Percentiles rank a stretch among this genome's conserved stretches.
These are phyloP conservation scores for Beta vulgaris DNA, from an alignment of 148 eudicot genomes.

Conservation along the genomic window DNA sequence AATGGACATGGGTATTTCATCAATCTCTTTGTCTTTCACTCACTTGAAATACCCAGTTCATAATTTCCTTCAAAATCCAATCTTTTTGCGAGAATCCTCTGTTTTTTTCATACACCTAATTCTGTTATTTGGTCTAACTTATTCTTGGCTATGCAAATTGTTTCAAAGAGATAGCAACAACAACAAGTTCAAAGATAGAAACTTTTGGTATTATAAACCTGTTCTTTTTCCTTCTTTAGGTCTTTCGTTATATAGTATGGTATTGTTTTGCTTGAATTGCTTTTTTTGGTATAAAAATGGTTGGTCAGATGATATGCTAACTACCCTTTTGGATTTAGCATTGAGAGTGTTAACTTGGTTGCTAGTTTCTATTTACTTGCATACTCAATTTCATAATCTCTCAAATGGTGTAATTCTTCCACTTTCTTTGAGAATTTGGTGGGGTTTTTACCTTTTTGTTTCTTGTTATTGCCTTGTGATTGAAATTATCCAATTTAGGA, in stretches of 20 bases:
- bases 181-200: conserved; percentile 23
- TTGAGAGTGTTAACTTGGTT: conserved; percentile 43
- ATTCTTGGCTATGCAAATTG: conserved; percentile 34
- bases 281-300: conserved; percentile 49
- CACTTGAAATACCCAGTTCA: background rate
- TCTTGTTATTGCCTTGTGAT: conserved; percentile 53
- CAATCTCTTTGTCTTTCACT: background rate
- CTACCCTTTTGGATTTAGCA: conserved; percentile 37
- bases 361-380: conserved; percentile 42
- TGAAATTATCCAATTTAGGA: conserved; percentile 27
- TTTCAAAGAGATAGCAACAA: conserved; percentile 8
- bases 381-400: conserved; percentile 30
- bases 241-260: conserved; percentile 38
- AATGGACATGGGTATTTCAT: background rate
- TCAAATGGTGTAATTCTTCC: conserved; percentile 39
- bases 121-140: conserved; percentile 35
- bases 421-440: conserved; percentile 58
- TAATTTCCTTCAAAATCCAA: conserved; percentile 22
- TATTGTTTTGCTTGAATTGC: conserved; percentile 35
- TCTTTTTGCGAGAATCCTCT: conserved; percentile 33
- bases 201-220: conserved; percentile 29
- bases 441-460: conserved; percentile 50
- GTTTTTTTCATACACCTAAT: conserved; percentile 34
- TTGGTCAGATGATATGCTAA: conserved; percentile 45
- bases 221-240: conserved; percentile 34